Evolutionary conservation across 2,329 filamentous ascomycete genomes (phyloP).

Genomic region (Sphaerulina vaccinii): DNA sequence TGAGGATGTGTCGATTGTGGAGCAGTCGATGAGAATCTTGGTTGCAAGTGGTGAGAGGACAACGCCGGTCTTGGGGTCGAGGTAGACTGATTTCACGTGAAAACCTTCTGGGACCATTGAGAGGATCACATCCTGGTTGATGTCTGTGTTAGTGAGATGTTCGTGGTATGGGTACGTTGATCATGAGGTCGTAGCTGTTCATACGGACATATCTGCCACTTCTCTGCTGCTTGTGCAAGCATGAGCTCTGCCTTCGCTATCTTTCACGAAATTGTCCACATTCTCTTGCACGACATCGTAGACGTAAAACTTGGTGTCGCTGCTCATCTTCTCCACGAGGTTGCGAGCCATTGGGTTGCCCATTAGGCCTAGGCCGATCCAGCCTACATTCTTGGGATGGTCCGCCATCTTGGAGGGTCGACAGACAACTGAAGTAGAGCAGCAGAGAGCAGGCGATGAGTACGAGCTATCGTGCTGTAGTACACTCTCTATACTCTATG

Average conservation of each 20-base stretch:
- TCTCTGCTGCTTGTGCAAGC: conserved; percentile 47
- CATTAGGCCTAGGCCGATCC: conserved; percentile 58
- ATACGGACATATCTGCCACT: conserved; percentile 52
- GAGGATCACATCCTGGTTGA: conserved; percentile 48
- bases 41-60: conserved; percentile 42
- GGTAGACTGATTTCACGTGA: conserved; percentile 53
- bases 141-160: neutral
- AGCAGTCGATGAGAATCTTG: conserved; percentile 56
- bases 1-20: conserved; percentile 56
- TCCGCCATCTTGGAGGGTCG: conserved; percentile 23
- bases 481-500: conserved; percentile 6
- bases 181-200: conserved; percentile 14
- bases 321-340: conserved; percentile 48
- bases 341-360: conserved; percentile 55
- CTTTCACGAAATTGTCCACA: conserved; percentile 44
- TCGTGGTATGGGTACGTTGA: neutral
- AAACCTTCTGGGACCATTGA: conserved; percentile 56
- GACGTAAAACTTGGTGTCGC: conserved; percentile 47
- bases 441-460: neutral
- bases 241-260: conserved; percentile 42
- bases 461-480: neutral
- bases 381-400: conserved; percentile 42
- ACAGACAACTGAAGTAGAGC: neutral
- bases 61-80: conserved; percentile 46
- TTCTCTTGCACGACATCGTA: conserved; percentile 49